phyloP scores from a whole-genome alignment of 1,139 yeast species.

The Pneumocystis oryctolagi region DNA sequence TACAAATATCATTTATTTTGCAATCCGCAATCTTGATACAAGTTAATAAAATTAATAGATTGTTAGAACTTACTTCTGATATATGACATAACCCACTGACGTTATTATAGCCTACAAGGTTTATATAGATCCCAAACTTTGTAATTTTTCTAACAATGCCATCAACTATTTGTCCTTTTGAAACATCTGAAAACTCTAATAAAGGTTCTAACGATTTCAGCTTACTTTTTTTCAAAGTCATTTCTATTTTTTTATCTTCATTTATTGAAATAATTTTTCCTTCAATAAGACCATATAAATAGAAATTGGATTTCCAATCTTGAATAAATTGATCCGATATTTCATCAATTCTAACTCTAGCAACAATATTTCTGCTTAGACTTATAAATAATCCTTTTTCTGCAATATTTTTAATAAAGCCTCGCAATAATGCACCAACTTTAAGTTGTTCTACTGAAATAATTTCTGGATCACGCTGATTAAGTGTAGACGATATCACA shows the following conservation, averaged over 20 bases:
- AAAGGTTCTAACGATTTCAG: slow-evolving; percentile 25
- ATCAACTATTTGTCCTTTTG: slow-evolving; percentile 55
- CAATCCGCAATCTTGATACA: slow-evolving; percentile 34
- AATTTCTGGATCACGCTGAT: slow-evolving; percentile 36
- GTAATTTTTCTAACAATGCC: slow-evolving; percentile 51
- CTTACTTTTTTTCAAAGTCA: slow-evolving; percentile 74
- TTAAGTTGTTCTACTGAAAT: slow-evolving; percentile 40
- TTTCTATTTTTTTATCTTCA: slow-evolving; percentile 44
- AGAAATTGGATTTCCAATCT: slow-evolving; percentile 74
- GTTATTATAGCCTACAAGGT: slow-evolving; percentile 56
- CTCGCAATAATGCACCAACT: slow-evolving; percentile 61
- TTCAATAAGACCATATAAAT: slow-evolving; percentile 54
- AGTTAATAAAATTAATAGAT: background rate
- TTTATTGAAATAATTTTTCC: slow-evolving; percentile 59
- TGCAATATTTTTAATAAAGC: slow-evolving; percentile 60
- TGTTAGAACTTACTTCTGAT: slow-evolving; percentile 30
- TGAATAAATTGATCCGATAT: slow-evolving; percentile 66
- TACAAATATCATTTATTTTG: slow-evolving; percentile 32
- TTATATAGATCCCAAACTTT: slow-evolving; percentile 83
- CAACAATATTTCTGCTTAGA: slow-evolving; percentile 57
- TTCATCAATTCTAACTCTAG: slow-evolving; percentile 68
- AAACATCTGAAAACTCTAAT: slow-evolving; percentile 43
- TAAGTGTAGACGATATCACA: background rate
- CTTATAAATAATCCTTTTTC: slow-evolving; percentile 70
- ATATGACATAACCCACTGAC: slow-evolving; percentile 80